Conservation (phyloP, 2,329 filamentous ascomycete species). For the Pseudogymnoascus sp. region DNA sequence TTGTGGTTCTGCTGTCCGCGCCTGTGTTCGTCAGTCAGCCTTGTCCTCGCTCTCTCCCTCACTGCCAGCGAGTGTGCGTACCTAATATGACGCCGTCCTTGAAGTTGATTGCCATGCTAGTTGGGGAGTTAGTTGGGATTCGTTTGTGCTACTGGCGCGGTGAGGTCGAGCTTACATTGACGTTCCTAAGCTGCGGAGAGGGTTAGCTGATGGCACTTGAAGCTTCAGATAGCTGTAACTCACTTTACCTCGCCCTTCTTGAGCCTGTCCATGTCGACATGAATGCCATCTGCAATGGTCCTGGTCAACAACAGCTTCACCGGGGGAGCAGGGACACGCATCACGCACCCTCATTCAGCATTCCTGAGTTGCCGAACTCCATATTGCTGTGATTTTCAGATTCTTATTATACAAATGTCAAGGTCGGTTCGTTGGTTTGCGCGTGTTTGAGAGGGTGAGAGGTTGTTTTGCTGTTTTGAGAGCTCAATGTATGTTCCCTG, state of each 20-base stretch:
- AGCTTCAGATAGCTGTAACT: constrained; percentile 31
- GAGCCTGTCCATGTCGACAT: constrained; percentile 96
- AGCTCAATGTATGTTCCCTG: constrained; percentile 6
- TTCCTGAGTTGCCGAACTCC: constrained; percentile 56
- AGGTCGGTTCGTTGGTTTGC: not conserved
- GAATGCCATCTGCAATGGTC: constrained; percentile 75
- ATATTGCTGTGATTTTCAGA: constrained; percentile 31
- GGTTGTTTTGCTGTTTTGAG: not conserved
- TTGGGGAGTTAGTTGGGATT: constrained; percentile 23
- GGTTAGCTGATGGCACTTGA: constrained; percentile 25
- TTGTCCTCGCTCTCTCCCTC: not conserved
- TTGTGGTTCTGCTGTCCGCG: constrained; percentile 94
- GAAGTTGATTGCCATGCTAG: constrained; percentile 97
- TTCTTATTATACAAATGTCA: not conserved
- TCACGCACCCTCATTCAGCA: constrained; percentile 52
- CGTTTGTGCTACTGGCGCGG: constrained; percentile 12
- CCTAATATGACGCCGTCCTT: constrained; percentile 93
- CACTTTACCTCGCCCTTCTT: constrained; percentile 99
- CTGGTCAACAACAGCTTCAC: constrained; percentile 22
- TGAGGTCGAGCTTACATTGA: constrained; percentile 64
- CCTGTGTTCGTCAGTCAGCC: constrained; percentile 37
- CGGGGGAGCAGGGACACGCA: constrained; percentile 14
- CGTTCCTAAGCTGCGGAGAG: constrained; percentile 67
- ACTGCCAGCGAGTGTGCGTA: constrained; percentile 29
- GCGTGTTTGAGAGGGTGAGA: not conserved